Evolutionary conservation across 164 flowering plant species (phyloP), one percentile per base, ranked within the genome.

Genomic region (Vitis amurensis): DNA sequence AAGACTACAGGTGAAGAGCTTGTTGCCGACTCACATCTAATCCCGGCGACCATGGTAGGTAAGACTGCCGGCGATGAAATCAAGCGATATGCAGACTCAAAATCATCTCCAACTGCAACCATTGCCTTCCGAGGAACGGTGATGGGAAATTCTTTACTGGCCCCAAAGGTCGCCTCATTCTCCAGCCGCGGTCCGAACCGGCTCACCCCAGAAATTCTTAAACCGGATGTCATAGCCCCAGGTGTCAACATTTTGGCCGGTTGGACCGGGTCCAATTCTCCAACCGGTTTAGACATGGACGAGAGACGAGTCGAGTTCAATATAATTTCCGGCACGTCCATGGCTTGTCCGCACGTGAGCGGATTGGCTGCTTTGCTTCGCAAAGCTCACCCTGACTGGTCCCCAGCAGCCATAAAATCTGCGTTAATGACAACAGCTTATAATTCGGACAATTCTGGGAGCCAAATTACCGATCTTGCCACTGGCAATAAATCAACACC

Each of bases 281-380:
- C 99, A 9, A 89, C 98, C 1, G 91, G 81, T 68, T 74, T 91
- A 31, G 91, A 84, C 3, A 79, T 81, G 17, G 99, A 96, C 79
- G 81, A 87, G 14, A 80, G 99, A 71, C 78, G 93, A 19, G 97
- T 88, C 7, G 86, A 88, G 59, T 96, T 91, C 77, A 93, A 90
- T 61, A 89, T 96, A 1, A 87, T 90, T 1, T 90, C 99, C 0
- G 98, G 99, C 50, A 96, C 98, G 1, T 96, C 99, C 8, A 93
- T 96, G 97, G 76, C 98, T 31, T 93, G 97, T 72, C 98, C 99
- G 1, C 99, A 93, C 56, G 99, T 86, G 12, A 91, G 97, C 55
- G 98, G 98, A 5, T 66, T 95, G 29, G 98, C 97, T n/a, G 98
- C 97, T 8, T 58, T 95, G 84, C 92, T 95, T 4, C 73, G 87